Evolutionary conservation across 257 asterid genomes (phyloP).

Genomic region (Solanum rostratum): DNA sequence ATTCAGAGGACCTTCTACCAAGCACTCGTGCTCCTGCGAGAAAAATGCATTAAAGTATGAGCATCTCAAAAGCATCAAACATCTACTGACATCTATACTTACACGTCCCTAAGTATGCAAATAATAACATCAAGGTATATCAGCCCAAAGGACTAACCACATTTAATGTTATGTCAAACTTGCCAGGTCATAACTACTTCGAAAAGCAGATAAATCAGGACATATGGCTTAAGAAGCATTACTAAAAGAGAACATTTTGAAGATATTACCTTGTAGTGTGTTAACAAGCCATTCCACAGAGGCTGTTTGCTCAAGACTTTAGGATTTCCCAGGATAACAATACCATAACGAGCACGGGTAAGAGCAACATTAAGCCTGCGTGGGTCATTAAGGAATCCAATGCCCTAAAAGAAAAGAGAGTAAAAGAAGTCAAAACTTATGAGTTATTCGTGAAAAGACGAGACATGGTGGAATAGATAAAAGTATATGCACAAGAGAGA

Average conservation of each 20-base stretch:
- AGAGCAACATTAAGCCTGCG: constrained; percentile 99
- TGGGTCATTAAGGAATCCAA: constrained; percentile 98
- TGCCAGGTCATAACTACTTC: background rate
- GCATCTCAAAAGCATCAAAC: background rate
- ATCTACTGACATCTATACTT: background rate
- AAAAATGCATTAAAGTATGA: background rate
- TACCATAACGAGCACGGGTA: constrained; percentile 99
- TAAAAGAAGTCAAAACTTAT: background rate
- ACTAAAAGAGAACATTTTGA: background rate
- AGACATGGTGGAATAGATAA: background rate
- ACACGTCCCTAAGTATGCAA: background rate
- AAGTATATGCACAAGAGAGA: background rate
- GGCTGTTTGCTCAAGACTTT: constrained; percentile 97
- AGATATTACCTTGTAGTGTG: constrained; percentile 79
- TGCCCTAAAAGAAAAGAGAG: constrained; percentile 48
- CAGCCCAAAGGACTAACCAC: background rate
- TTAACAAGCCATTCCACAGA: constrained; percentile 85
- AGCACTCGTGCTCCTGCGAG: constrained; percentile 85
- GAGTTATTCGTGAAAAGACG: background rate
- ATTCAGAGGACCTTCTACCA: constrained; percentile 98
- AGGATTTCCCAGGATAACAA: constrained; percentile 94
- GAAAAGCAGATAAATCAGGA: background rate
- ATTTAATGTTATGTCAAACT: background rate
- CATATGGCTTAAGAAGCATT: background rate
- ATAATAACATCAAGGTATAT: background rate